Conservation (phyloP, 1,284 basidiomycete genomes). For the Marasmius oreades region DNA sequence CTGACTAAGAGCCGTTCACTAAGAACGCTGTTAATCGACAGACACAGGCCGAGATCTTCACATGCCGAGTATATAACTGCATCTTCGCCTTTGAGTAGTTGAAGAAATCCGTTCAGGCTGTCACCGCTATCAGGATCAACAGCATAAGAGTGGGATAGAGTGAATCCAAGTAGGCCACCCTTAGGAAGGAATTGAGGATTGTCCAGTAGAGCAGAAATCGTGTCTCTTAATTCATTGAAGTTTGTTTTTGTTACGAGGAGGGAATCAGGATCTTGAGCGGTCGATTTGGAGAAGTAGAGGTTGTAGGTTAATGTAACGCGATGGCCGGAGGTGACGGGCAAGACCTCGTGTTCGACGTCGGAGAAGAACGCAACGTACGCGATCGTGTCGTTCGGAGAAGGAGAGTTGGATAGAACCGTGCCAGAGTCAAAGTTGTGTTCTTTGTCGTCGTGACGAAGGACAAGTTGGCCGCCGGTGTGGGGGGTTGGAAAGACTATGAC, state of each 20-base stretch:
- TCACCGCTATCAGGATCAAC: background rate
- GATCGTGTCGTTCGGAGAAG: constrained; percentile 13
- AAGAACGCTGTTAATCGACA: too few species aligned
- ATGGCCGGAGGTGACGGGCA: constrained; percentile 33
- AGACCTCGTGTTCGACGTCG: constrained; percentile 42
- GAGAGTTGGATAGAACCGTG: constrained; percentile 8
- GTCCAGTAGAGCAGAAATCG: constrained; percentile 20
- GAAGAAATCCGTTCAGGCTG: too few species aligned
- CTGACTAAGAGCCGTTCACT: too few species aligned
- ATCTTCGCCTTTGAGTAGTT: too few species aligned
- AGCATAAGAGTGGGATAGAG: constrained; percentile 27
- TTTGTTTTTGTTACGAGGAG: background rate
- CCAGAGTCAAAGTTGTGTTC: constrained; percentile 33
- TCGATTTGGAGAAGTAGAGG: constrained; percentile 26
- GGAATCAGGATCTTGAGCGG: background rate
- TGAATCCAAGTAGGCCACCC: constrained; percentile 33
- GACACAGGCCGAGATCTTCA: too few species aligned
- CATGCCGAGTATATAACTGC: too few species aligned
- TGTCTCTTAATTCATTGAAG: constrained; percentile 12
- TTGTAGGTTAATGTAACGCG: constrained; percentile 40
- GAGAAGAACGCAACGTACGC: constrained; percentile 37
- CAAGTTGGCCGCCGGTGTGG: constrained; percentile 37
- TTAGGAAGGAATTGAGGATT: constrained; percentile 9
- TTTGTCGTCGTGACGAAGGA: constrained; percentile 28
- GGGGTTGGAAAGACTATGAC: constrained; percentile 39